phyloP scores from a whole-genome alignment of 176 grass and related monocot species.

The Bromus sterilis region DNA sequence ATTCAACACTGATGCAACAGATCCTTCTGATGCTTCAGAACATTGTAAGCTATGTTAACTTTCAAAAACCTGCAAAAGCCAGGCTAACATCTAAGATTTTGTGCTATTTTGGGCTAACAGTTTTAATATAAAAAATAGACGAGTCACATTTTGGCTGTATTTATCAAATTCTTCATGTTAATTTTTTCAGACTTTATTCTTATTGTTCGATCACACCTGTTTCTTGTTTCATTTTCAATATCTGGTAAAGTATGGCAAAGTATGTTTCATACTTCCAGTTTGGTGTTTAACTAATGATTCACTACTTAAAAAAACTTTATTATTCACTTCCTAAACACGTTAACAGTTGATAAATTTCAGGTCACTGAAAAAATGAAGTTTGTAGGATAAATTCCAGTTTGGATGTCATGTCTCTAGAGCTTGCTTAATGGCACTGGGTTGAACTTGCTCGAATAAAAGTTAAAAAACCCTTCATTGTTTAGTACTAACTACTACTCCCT shows the following conservation, averaged over 20 bases:
- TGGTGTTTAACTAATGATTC: background rate
- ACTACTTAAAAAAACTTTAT: background rate
- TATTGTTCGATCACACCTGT: background rate
- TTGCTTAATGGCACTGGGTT: no score
- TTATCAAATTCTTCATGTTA: background rate
- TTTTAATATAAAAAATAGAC: background rate
- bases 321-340: background rate
- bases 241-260: background rate
- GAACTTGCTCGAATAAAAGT: no score
- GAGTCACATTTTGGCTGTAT: background rate
- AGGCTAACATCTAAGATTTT: background rate
- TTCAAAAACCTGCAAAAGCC: background rate
- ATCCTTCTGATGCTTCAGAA: slow-evolving; percentile 58
- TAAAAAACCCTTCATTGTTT: no score
- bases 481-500: no score
- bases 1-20: slow-evolving; percentile 52
- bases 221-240: slow-evolving; percentile 4
- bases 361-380: background rate
- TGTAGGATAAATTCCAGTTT: slow-evolving; percentile 9
- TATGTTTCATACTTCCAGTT: slow-evolving; percentile 5
- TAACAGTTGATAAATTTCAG: slow-evolving; percentile 7
- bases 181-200: background rate
- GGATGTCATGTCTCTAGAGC: background rate
- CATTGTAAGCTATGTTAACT: slow-evolving; percentile 43
- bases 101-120: background rate